These are phyloP conservation scores for Endotrypanum monterogeii DNA, from an alignment of 208 protist species.

Conservation along the genomic window DNA sequence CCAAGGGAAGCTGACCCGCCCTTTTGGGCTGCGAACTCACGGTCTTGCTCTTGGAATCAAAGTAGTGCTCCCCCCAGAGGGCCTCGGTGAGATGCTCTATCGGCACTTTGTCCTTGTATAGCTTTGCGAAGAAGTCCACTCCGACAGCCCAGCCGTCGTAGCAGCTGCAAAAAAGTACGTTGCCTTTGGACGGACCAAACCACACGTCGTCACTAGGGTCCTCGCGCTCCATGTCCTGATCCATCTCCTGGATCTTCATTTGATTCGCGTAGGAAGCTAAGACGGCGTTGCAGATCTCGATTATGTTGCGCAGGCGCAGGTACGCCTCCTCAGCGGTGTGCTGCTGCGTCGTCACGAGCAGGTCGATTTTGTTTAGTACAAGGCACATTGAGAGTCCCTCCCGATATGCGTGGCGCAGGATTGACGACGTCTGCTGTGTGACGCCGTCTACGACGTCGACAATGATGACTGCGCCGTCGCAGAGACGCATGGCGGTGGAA, in stretches of 20 bases:
- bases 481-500: conserved; percentile 97
- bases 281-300: conserved; percentile 94
- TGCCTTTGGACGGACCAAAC: conserved; percentile 96
- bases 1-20: conserved; percentile 89
- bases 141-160: conserved; percentile 93
- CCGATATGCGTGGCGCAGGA: conserved; percentile 96
- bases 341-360: conserved; percentile 94
- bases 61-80: conserved; percentile 98
- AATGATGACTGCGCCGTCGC: conserved; percentile 97
- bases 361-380: conserved; percentile 99
- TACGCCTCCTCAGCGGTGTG: conserved; percentile 91
- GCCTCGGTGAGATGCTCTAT: conserved; percentile 62
- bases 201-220: conserved; percentile 92
- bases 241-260: conserved; percentile 75
- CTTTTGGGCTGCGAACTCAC: conserved; percentile 73
- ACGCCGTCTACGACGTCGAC: conserved; percentile 99
- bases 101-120: conserved; percentile 93
- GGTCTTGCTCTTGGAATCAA: conserved; percentile 94
- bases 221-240: conserved; percentile 80
- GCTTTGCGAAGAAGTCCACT: conserved; percentile 87
- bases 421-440: conserved; percentile 93
- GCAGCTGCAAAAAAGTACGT: conserved; percentile 98
- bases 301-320: conserved; percentile 92
- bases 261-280: conserved; percentile 84
- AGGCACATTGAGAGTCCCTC: conserved; percentile 96